Conservation (phyloP, 768 basidiomycete genomes). For the Hortiboletus flavorubellus region DNA sequence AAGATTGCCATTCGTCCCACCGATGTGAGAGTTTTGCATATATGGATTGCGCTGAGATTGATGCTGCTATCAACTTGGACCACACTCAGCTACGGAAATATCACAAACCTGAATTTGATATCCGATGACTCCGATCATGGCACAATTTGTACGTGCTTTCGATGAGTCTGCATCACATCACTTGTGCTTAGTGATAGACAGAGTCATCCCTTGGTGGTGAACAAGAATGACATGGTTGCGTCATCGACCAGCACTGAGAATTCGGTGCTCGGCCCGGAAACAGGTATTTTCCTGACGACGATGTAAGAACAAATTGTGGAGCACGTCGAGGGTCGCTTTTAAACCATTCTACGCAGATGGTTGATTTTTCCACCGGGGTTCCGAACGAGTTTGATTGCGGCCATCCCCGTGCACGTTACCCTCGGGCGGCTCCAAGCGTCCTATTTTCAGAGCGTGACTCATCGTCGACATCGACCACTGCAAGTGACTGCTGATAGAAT, state of each 20-base stretch:
- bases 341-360: conserved; percentile 51
- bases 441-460: background rate
- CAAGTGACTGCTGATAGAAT: conserved; percentile 88
- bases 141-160: conserved; percentile 45
- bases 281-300: conserved; percentile 87
- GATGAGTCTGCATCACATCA: conserved; percentile 1
- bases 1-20: conserved; percentile 66
- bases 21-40: conserved; percentile 55
- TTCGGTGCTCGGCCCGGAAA: conserved; percentile 76
- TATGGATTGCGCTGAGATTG: conserved; percentile 4
- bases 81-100: conserved; percentile 76
- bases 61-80: conserved; percentile 48
- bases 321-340: background rate
- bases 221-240: conserved; percentile 84
- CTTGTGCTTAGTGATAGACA: conserved; percentile 28
- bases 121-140: conserved; percentile 72
- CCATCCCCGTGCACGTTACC: conserved; percentile 69
- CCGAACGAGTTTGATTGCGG: conserved; percentile 82
- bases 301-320: conserved; percentile 39
- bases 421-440: background rate
- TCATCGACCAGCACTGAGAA: conserved; percentile 88
- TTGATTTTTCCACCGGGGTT: conserved; percentile 88
- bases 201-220: conserved; percentile 84
- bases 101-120: conserved; percentile 80
- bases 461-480: conserved; percentile 63